Evolutionary conservation across 352 stramenopile genomes (phyloP).

Genomic region (Phytophthora cactorum): DNA sequence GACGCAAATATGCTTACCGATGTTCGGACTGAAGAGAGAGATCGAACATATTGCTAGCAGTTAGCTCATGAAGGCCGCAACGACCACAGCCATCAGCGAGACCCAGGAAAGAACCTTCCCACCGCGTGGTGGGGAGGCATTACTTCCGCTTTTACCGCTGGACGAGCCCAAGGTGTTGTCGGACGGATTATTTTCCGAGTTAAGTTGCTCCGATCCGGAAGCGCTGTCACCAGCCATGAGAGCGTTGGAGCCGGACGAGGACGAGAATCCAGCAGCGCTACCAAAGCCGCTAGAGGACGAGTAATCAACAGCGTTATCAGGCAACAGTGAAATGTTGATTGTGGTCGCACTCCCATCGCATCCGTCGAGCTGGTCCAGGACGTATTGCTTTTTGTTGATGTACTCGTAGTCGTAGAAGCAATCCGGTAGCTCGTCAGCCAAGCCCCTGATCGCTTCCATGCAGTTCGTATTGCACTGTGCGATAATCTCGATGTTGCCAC

Average conservation of each 20-base stretch:
- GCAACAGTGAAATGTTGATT: slow-evolving; percentile 8
- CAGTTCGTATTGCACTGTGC: slow-evolving; percentile 39
- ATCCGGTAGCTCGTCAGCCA: slow-evolving; percentile 33
- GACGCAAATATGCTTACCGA: too few relatives aligned
- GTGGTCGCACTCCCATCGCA: slow-evolving; percentile 9
- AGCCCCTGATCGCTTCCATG: slow-evolving; percentile 12
- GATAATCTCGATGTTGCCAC: slow-evolving; percentile 32
- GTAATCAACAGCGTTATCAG: background rate
- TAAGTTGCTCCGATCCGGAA: slow-evolving; percentile 1
- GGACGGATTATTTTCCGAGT: slow-evolving; percentile 4
- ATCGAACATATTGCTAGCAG: background rate
- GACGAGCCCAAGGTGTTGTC: slow-evolving; percentile 7
- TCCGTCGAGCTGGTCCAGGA: slow-evolving; percentile 13
- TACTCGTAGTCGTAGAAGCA: slow-evolving; percentile 44
- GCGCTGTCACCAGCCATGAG: background rate
- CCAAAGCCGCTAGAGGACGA: background rate
- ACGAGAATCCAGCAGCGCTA: background rate
- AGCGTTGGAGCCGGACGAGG: slow-evolving; percentile 5
- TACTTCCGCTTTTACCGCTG: slow-evolving; percentile 6
- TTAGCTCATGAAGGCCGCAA: slow-evolving; percentile 9
- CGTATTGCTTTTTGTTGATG: slow-evolving; percentile 43
- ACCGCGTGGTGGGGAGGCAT: background rate
- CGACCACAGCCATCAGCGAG: background rate
- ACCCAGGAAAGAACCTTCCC: slow-evolving; percentile 6
- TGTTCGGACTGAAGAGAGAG: background rate